Evolutionary conservation across 805 yeast species (phyloP).

Genomic region (Saccharomycopsis sp.): DNA sequence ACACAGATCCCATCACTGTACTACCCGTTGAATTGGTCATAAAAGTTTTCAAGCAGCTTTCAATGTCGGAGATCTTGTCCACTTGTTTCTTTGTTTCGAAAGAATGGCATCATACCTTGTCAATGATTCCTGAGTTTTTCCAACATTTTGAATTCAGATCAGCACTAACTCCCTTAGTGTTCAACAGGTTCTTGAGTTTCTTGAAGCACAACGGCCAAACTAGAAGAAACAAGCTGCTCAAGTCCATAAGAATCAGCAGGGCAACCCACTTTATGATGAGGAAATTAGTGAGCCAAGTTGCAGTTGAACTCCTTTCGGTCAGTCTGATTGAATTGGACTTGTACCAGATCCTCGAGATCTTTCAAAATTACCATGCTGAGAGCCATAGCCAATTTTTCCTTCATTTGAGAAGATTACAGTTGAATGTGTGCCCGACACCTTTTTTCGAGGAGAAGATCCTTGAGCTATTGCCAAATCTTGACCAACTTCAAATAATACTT

Average conservation of each 20-base stretch:
- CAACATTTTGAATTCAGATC: conserved; percentile 1
- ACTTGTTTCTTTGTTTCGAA: conserved; percentile 9
- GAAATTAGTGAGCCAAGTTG: too few relatives aligned
- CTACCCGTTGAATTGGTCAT: conserved; percentile 12
- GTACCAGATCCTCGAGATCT: conserved; percentile 12
- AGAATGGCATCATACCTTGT: conserved; percentile 9
- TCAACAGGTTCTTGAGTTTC: conserved; percentile 7
- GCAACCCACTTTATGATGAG: not conserved
- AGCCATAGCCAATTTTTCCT: not conserved
- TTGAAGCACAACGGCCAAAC: not conserved
- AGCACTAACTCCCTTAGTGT: conserved; percentile 5
- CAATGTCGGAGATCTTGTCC: conserved; percentile 5
- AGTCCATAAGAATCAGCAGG: conserved; percentile 2
- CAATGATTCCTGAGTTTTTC: conserved; percentile 10
- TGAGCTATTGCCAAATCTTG: conserved; percentile 4
- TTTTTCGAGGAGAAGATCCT: conserved; percentile 14
- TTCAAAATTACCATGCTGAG: conserved; percentile 1
- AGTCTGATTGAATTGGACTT: conserved; percentile 15
- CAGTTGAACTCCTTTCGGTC: too few relatives aligned
- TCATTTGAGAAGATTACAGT: not conserved
- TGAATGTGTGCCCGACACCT: conserved; percentile 14
- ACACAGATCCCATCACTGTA: conserved; percentile 4
- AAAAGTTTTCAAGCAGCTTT: conserved; percentile 8
- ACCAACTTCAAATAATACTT: conserved; percentile 2
- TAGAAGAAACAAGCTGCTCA: not conserved